These are phyloP conservation scores for Boletus sp. DNA, from an alignment of 768 basidiomycete species.

Conservation along the genomic window DNA sequence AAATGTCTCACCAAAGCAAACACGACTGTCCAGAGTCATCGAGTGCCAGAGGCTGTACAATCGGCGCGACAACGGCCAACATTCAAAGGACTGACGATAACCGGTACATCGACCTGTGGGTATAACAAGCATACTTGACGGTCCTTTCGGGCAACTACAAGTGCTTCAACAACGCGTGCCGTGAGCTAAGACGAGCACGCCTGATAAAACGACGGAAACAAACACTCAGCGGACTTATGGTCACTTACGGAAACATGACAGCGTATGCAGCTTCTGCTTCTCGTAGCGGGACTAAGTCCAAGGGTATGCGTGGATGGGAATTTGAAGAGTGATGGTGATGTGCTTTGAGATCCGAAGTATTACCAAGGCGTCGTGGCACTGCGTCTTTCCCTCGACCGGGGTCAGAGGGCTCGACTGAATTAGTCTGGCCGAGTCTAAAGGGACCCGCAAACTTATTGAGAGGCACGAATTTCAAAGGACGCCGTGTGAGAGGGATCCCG, in stretches of 20 bases:
- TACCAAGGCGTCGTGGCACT: not conserved
- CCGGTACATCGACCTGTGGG: not conserved
- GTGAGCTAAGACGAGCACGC: constrained; percentile 2
- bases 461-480: constrained; percentile 29
- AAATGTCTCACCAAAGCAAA: not conserved
- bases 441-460: constrained; percentile 19
- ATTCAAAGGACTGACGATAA: not conserved
- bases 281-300: constrained; percentile 23
- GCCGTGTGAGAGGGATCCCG: constrained; percentile 13
- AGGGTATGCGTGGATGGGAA: constrained; percentile 11
- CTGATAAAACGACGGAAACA: constrained; percentile 1
- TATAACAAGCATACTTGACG: not conserved
- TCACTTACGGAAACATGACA: constrained; percentile 25
- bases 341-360: not conserved
- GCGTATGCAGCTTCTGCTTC: constrained; percentile 30
- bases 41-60: not conserved
- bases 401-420: not conserved
- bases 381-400: not conserved
- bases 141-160: not conserved
- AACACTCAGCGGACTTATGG: not conserved
- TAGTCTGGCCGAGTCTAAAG: not conserved
- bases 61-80: not conserved
- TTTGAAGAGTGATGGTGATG: not conserved
- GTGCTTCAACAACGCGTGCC: not conserved
- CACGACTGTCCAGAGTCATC: not conserved